Percentiles rank a stretch among this genome's conserved stretches.
Conservation (phyloP, 441 rosid species). For the Brassica hybrid region DNA sequence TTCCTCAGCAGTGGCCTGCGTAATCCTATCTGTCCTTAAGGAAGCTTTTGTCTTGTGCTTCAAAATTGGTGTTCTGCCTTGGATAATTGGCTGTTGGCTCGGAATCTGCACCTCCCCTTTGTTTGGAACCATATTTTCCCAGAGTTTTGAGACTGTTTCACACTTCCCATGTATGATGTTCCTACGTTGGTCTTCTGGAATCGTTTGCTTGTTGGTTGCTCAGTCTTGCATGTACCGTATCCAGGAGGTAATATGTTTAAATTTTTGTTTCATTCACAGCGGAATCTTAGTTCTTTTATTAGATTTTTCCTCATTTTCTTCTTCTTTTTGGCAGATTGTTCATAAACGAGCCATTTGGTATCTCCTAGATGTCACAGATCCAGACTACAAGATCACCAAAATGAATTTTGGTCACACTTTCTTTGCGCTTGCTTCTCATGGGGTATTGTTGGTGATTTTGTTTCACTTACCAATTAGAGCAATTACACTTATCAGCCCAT, state of each 20-base stretch:
- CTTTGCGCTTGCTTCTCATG: conserved; percentile 34
- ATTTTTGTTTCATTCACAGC: background rate
- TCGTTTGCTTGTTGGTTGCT: background rate
- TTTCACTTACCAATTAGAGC: conserved; percentile 32
- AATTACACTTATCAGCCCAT: conserved; percentile 30
- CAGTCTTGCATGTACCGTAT: background rate
- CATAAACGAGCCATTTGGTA: conserved; percentile 37
- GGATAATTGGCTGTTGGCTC: conserved; percentile 32
- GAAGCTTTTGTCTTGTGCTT: conserved; percentile 11
- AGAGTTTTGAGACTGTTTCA: conserved; percentile 7
- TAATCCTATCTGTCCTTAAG: background rate
- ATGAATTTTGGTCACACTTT: conserved; percentile 27
- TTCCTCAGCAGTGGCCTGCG: background rate
- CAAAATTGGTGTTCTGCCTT: conserved; percentile 34
- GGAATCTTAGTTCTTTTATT: background rate
- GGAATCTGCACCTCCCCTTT: conserved; percentile 19
- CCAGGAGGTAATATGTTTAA: conserved; percentile 23
- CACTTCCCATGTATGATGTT: background rate
- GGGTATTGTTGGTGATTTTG: conserved; percentile 26
- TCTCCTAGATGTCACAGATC: conserved; percentile 35
- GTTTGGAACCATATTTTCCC: background rate
- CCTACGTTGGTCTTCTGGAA: background rate
- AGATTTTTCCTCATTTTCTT: background rate
- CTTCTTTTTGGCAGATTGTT: conserved; percentile 25
- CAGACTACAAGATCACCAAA: conserved; percentile 28